Conservation (phyloP, 2,329 filamentous ascomycete species). For the Sporothrix brasiliensis region DNA sequence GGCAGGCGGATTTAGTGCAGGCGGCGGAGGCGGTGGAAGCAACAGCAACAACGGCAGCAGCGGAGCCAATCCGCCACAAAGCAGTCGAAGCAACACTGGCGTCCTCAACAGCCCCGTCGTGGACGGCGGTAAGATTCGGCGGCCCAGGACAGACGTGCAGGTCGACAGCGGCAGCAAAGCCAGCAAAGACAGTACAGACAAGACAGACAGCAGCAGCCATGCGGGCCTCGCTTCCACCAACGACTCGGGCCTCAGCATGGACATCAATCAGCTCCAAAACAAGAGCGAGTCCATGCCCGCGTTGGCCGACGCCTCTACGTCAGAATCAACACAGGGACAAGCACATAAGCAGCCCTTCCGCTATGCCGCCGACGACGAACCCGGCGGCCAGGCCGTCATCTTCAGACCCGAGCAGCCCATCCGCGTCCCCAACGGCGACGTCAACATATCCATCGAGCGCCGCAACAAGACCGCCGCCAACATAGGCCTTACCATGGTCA, state of each 20-base stretch:
- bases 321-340: neutral
- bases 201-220: neutral
- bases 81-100: neutral
- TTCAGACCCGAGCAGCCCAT: constrained; percentile 72
- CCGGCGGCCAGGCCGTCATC: constrained; percentile 72
- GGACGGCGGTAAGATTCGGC: neutral
- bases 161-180: too few species aligned
- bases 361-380: constrained; percentile 43
- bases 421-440: constrained; percentile 75
- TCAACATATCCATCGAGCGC: constrained; percentile 88
- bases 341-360: neutral
- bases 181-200: too few species aligned
- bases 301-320: neutral
- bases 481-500: constrained; percentile 86
- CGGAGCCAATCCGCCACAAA: neutral
- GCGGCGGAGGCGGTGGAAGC: constrained; percentile 9
- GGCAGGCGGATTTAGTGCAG: constrained; percentile 41
- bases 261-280: neutral
- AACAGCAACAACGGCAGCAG: neutral
- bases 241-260: neutral
- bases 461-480: constrained; percentile 76
- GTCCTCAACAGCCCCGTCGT: neutral
- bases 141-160: constrained; percentile 5
- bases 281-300: constrained; percentile 27
- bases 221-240: neutral